Evolutionary conservation across 1,284 basidiomycete species (phyloP).

Genomic region (Baeospora myosura): DNA sequence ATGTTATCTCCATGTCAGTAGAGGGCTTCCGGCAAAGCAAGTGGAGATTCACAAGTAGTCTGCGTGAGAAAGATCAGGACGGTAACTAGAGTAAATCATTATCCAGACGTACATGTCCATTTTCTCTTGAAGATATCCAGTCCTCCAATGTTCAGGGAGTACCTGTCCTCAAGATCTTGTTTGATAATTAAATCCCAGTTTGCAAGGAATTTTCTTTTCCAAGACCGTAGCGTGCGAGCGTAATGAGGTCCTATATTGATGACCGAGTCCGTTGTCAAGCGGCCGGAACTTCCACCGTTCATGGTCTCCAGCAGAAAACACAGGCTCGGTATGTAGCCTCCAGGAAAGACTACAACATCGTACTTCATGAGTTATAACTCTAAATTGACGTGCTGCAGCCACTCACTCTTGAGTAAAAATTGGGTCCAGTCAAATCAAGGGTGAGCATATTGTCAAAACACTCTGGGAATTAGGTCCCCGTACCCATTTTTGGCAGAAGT

Average conservation of each 20-base stretch:
- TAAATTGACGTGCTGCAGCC: too few relatives aligned
- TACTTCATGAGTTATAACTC: too few relatives aligned
- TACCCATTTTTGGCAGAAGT: constrained; percentile 80
- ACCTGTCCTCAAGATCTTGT: constrained; percentile 56
- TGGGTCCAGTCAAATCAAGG: constrained; percentile 1
- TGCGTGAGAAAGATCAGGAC: constrained; percentile 12
- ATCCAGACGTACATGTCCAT: constrained; percentile 61
- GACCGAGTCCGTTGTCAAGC: constrained; percentile 63
- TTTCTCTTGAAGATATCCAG: constrained; percentile 74
- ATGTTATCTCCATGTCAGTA: constrained; percentile 9
- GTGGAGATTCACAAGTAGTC: constrained; percentile 34
- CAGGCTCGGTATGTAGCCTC: constrained; percentile 68
- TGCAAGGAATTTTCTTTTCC: constrained; percentile 60
- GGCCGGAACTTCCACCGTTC: constrained; percentile 46
- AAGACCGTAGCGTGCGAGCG: constrained; percentile 77
- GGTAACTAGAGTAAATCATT: neutral
- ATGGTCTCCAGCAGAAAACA: constrained; percentile 55
- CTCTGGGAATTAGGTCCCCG: too few relatives aligned
- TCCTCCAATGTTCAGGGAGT: constrained; percentile 47
- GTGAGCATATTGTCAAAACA: constrained; percentile 19
- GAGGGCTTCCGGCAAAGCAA: constrained; percentile 1
- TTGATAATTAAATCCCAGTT: constrained; percentile 58
- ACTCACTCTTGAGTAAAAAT: too few relatives aligned
- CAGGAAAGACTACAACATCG: constrained; percentile 58
- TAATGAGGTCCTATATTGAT: constrained; percentile 82